These are phyloP conservation scores for Rutstroemia sp. DNA, from an alignment of 2,329 filamentous ascomycete genomes.

Conservation along the genomic window DNA sequence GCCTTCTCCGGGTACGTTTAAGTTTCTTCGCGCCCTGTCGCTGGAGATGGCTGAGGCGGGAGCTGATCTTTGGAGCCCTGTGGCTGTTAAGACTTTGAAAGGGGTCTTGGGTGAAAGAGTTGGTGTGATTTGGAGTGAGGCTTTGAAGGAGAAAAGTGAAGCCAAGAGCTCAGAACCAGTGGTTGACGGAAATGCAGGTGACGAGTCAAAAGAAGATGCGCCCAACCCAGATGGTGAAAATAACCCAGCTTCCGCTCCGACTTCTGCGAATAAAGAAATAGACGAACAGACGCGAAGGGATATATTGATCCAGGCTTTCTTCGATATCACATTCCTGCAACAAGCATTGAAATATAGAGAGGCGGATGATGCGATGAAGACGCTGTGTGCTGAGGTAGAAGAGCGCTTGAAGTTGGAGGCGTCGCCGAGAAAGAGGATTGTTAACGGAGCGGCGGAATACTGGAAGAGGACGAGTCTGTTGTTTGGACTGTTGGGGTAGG, in stretches of 20 bases:
- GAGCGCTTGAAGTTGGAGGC: conserved; percentile 42
- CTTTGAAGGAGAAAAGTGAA: conserved; percentile 14
- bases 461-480: conserved; percentile 77
- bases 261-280: not conserved
- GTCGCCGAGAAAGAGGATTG: conserved; percentile 44
- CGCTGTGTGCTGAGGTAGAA: conserved; percentile 34
- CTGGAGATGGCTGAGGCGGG: conserved; percentile 63
- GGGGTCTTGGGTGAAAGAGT: conserved; percentile 44
- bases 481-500: conserved; percentile 62
- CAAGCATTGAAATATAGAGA: conserved; percentile 35
- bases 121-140: conserved; percentile 32
- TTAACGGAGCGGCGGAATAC: conserved; percentile 63
- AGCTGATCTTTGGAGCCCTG: conserved; percentile 72
- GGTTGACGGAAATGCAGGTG: not conserved
- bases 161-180: conserved; percentile 11
- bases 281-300: conserved; percentile 30
- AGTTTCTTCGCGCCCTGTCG: conserved; percentile 59
- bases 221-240: not conserved
- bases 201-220: not conserved
- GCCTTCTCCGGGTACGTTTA: conserved; percentile 68
- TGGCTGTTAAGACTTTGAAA: conserved; percentile 59
- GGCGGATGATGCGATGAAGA: conserved; percentile 38
- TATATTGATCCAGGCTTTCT: conserved; percentile 51
- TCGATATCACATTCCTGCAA: conserved; percentile 48
- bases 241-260: not conserved